Percentiles rank a stretch among this genome's conserved stretches.
Conservation (phyloP, 2,329 filamentous ascomycete genomes). For the Hypoxylon sp. region DNA sequence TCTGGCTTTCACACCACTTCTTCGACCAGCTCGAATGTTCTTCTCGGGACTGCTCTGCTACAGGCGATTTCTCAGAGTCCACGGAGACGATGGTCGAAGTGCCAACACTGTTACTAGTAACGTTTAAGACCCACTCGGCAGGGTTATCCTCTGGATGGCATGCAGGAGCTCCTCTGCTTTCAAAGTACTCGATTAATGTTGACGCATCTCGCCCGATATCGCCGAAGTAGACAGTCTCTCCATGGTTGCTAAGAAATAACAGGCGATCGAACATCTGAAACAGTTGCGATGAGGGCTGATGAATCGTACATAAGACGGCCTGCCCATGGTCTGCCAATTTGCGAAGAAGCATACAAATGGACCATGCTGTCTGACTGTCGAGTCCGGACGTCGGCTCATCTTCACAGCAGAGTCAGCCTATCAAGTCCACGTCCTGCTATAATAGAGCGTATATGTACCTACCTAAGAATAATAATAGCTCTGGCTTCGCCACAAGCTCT, state of each 20-base stretch:
- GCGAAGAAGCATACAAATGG: slow-evolving; percentile 85
- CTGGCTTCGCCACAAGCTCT: slow-evolving; percentile 89
- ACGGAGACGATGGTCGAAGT: neutral
- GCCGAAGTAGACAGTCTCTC: slow-evolving; percentile 83
- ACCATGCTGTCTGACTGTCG: slow-evolving; percentile 77
- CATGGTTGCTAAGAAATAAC: slow-evolving; percentile 79
- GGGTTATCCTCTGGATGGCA: slow-evolving; percentile 79
- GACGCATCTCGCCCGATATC: slow-evolving; percentile 78
- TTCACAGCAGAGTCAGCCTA: no score
- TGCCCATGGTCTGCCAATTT: slow-evolving; percentile 88
- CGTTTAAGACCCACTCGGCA: slow-evolving; percentile 81
- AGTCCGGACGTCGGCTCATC: neutral
- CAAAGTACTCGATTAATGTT: slow-evolving; percentile 79
- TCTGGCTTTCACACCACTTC: no score
- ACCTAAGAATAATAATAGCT: slow-evolving; percentile 79
- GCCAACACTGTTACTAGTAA: slow-evolving; percentile 61
- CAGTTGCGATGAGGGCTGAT: slow-evolving; percentile 92
- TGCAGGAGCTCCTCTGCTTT: slow-evolving; percentile 73
- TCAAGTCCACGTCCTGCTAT: no score
- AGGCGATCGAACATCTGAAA: slow-evolving; percentile 89
- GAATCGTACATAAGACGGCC: slow-evolving; percentile 92
- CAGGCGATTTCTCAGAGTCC: no score
- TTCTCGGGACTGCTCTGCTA: no score
- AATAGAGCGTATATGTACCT: slow-evolving; percentile 6
- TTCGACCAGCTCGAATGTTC: no score